phyloP scores from a whole-genome alignment of 306 rosid species.

The Malus sieversii region DNA sequence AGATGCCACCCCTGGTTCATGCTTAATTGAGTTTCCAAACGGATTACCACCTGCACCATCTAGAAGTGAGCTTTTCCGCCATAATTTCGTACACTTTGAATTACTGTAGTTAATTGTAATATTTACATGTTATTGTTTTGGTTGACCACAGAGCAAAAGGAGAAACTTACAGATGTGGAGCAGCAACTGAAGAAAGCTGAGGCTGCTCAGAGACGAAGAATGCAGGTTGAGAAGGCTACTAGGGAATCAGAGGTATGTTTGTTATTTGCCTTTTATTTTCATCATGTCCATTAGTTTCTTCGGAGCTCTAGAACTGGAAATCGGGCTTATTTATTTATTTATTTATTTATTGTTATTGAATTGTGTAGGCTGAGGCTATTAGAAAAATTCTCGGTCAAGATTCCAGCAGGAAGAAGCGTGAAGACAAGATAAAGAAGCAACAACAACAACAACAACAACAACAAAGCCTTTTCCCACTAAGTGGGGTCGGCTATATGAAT shows the following conservation, averaged over 20 bases:
- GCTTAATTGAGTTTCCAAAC: constrained; percentile 84
- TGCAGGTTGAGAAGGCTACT: constrained; percentile 92
- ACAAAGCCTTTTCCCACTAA: too few relatives aligned
- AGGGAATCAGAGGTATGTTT: constrained; percentile 75
- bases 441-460: too few relatives aligned
- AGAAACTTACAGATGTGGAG: constrained; percentile 71
- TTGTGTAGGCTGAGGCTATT: constrained; percentile 81
- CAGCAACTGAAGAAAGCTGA: constrained; percentile 89
- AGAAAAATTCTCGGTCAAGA: constrained; percentile 97
- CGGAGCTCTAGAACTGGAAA: background rate
- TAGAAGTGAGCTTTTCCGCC: constrained; percentile 62
- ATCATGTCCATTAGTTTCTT: background rate
- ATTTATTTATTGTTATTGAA: background rate
- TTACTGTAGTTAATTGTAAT: constrained; percentile 8
- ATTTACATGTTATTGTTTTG: constrained; percentile 13
- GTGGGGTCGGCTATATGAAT: too few relatives aligned
- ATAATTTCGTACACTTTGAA: background rate
- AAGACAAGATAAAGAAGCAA: constrained; percentile 89
- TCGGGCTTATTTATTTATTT: background rate
- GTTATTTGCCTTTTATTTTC: constrained; percentile 9
- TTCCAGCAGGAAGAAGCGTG: constrained; percentile 80
- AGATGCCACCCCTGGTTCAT: constrained; percentile 59
- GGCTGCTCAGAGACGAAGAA: constrained; percentile 83
- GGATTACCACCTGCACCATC: constrained; percentile 93
- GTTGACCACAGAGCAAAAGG: constrained; percentile 69